These are phyloP conservation scores for Kuraishia borneana DNA, from an alignment of 805 yeast genomes.

Conservation along the genomic window DNA sequence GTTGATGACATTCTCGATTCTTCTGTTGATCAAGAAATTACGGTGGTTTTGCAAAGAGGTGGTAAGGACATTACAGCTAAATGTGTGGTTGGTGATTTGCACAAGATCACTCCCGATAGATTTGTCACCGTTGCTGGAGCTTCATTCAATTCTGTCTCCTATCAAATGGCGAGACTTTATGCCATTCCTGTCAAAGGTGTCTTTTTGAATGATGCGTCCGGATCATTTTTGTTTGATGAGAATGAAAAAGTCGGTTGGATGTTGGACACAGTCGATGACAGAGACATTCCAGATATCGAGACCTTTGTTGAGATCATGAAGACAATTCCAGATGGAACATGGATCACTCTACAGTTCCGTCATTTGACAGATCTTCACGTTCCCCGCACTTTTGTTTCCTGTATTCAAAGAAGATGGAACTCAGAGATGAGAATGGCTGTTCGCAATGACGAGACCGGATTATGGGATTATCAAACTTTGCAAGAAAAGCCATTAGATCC, in stretches of 20 bases:
- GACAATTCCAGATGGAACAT: conserved; percentile 60
- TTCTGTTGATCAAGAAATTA: conserved; percentile 47
- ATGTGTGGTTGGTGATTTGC: conserved; percentile 63
- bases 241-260: conserved; percentile 70
- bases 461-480: conserved; percentile 41
- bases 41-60: conserved; percentile 60
- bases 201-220: conserved; percentile 64
- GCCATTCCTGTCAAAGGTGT: conserved; percentile 83
- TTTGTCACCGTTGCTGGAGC: conserved; percentile 82
- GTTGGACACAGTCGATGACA: conserved; percentile 65
- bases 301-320: conserved; percentile 72
- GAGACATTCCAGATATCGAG: conserved; percentile 63
- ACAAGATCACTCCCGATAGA: conserved; percentile 71
- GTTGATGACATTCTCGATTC: conserved; percentile 80
- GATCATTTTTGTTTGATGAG: conserved; percentile 54
- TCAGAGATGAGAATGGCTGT: conserved; percentile 57
- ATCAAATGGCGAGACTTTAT: conserved; percentile 79
- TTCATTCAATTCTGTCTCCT: conserved; percentile 72
- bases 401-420: conserved; percentile 81
- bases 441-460: conserved; percentile 43
- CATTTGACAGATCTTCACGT: conserved; percentile 77
- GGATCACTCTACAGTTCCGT: conserved; percentile 61
- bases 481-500: conserved; percentile 58
- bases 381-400: conserved; percentile 51
- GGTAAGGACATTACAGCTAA: conserved; percentile 42